phyloP scores from a whole-genome alignment of 805 yeast genomes.

The Monosporozyma aquatica region DNA sequence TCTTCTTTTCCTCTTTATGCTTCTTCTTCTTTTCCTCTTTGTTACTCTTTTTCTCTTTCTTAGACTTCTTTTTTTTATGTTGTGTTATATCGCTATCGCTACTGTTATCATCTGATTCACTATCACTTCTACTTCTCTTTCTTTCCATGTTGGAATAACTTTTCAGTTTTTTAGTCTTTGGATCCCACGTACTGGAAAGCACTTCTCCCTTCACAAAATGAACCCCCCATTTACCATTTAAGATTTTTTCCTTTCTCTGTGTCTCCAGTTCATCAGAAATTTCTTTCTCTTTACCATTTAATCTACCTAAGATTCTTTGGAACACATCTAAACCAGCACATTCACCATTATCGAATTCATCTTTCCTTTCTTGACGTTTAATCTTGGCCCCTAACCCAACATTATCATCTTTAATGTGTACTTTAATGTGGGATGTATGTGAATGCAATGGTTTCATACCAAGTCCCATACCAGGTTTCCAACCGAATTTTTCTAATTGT shows the following conservation, averaged over 20 bases:
- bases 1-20: constrained; percentile 25
- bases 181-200: constrained; percentile 75
- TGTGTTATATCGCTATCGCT: constrained; percentile 11
- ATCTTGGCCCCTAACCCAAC: constrained; percentile 84
- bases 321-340: constrained; percentile 89
- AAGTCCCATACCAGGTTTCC: constrained; percentile 87
- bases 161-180: constrained; percentile 37
- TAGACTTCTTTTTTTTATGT: constrained; percentile 18
- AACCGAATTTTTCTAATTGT: constrained; percentile 73
- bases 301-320: constrained; percentile 78
- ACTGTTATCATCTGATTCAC: constrained; percentile 17
- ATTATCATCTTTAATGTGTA: constrained; percentile 70
- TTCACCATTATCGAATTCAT: constrained; percentile 70
- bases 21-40: constrained; percentile 22
- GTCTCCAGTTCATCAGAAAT: constrained; percentile 57
- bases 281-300: constrained; percentile 75
- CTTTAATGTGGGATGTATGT: constrained; percentile 75
- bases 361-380: constrained; percentile 47
- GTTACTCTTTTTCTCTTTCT: constrained; percentile 22
- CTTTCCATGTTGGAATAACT: constrained; percentile 22
- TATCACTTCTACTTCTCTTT: constrained; percentile 26
- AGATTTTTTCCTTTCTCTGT: constrained; percentile 56
- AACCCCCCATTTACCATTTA: constrained; percentile 85
- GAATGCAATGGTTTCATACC: constrained; percentile 45
- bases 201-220: constrained; percentile 80